Base-by-base conservation (phyloP, 2,329 filamentous ascomycete species). In the Fusarium siculi region DNA sequence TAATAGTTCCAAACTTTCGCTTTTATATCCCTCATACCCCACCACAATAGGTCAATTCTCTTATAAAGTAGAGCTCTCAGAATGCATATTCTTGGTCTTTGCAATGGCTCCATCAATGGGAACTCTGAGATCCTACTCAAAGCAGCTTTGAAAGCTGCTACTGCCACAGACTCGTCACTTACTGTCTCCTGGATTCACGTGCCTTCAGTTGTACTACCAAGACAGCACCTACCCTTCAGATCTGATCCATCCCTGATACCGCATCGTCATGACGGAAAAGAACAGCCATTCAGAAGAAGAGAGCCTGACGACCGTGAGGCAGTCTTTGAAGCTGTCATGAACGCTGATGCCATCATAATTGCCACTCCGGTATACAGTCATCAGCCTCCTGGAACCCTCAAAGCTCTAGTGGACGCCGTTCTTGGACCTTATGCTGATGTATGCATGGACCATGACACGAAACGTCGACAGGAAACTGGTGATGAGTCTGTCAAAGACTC, bases 51-150 rank as follows among this genome's bases (percentile, higher is more conserved):
- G n/a, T n/a, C n/a, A n/a, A n/a, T 23, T 16, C 5, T 10, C 15
- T 18, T 12, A 0, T 2, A 0, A 23, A 7, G 0, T 7, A 16
- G 18, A 46, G 18, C 11, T 1, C 5, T 19, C 0, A 46, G 1
- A 4, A 28, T 46, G 23, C 23, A 46, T 14, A 46, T 46, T 7
- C 43, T 46, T 9, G 43, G 43, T 9, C 43, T 46, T 14, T 28
- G 43, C 18, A 46, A 46, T 9, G 43, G 43, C 18, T 46, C 43
- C 3, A 0, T 46, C 0, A 5, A 28, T 7, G 43, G 43, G 4
- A 46, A 46, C 23, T 46, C 43, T 7, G 43, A 46, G 43, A 46
- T 46, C 43, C 5, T 46, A 7, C 43, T 46, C 8, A 46, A 46
- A 46, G 43, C 23, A 46, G 23, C 43, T 4, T 8, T 46, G 4